phyloP scores from a whole-genome alignment of 345 rosid genomes.

The Hypericum perforatum region DNA sequence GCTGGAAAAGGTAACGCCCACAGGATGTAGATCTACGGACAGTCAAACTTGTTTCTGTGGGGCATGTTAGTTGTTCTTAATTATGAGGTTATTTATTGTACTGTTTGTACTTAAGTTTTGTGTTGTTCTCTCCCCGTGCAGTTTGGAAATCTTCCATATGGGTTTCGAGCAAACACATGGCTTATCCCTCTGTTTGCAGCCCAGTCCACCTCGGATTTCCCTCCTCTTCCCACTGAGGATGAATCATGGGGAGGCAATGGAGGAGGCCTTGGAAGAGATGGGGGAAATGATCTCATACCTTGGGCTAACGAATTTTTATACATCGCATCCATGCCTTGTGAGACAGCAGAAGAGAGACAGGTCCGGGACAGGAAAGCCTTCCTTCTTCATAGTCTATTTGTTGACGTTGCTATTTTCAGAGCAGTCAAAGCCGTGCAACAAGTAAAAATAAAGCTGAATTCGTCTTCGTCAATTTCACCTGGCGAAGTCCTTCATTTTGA shows the following conservation, averaged over 20 bases:
- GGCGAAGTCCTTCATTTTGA: conserved; percentile 37
- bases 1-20: too few species aligned
- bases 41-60: too few species aligned
- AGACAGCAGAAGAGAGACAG: conserved; percentile 88
- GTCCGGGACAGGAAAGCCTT: conserved; percentile 88
- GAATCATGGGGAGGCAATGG: conserved; percentile 91
- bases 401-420: conserved; percentile 73
- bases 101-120: too few species aligned
- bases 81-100: too few species aligned
- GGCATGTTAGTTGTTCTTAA: too few species aligned
- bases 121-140: conserved; percentile 19
- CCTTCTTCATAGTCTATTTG: conserved; percentile 90
- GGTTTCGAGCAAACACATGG: conserved; percentile 98
- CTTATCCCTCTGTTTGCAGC: conserved; percentile 76
- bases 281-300: conserved; percentile 59
- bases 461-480: conserved; percentile 17
- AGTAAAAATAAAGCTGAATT: conserved; percentile 35
- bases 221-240: conserved; percentile 77
- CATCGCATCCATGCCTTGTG: conserved; percentile 83
- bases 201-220: conserved; percentile 57
- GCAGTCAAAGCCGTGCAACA: conserved; percentile 69
- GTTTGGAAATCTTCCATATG: conserved; percentile 98
- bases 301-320: conserved; percentile 73
- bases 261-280: conserved; percentile 89
- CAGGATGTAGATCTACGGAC: too few species aligned